Base-by-base conservation (phyloP, 2,329 filamentous ascomycete species). In the Knoxdaviesia proteae region DNA sequence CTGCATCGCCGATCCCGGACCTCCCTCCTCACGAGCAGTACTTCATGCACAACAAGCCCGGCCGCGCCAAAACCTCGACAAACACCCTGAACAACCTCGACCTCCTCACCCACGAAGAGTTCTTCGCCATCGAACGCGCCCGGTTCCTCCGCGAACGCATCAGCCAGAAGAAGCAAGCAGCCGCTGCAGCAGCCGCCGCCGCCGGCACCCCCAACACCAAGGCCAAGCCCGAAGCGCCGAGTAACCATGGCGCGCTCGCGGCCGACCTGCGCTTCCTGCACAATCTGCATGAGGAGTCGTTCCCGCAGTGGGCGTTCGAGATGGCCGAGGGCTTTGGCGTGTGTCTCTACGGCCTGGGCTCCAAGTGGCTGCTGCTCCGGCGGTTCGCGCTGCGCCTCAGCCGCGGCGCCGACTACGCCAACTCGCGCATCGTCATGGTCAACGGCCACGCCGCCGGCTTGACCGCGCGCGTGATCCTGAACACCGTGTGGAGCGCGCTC, bases 251-350 rank as follows among this genome's bases (percentile, higher is more conserved):
- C 20, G 42, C 45, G 8, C 87, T 94, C 56, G 63, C 65, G 34
- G 59, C 67, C 3, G 82, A 92, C 49, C 71, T 82, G 41, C 65
- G 71, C 11, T 80, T 80, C 48, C 64, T 98, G 31, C 68, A 81
- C 49, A 69, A 74, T 6, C 61, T 94, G 29, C 88, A 96, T 55
- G 65, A 74, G 38, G 74, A 80, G 47, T 84, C 81, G 0, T 96
- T 94, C 56, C 71, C 79, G 2, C 90, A 96, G 56, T 98, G 90
- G 90, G 63, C 71, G 1, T 94, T 96, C 56, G 90, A 98, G 62
- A 69, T 96, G 10, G 68, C 76, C 5, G 76, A 94, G 56, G 77
- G 77, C 29, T 96, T 94, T 64, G 86, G 83, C 52, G 65, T 96
- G 42, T 94, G 90, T 54, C 62, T 94, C 0, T 94, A 92, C 56